Conservation (phyloP, 2,329 filamentous ascomycete species). For the Chalaropsis thielavioides region DNA sequence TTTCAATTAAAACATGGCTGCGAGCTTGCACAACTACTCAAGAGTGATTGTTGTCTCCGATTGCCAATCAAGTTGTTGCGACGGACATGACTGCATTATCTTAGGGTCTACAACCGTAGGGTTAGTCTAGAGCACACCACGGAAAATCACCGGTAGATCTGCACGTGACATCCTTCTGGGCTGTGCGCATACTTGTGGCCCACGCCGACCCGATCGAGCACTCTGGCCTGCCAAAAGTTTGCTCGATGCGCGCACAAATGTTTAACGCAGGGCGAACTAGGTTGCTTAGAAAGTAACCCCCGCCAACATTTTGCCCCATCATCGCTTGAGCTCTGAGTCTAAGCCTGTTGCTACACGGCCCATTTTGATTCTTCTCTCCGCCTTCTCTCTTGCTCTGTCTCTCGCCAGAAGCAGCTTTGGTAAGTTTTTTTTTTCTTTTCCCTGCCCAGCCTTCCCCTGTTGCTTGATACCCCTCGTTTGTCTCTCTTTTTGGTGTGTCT, state of each 20-base stretch:
- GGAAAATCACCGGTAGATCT: not conserved
- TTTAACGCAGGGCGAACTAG: conserved; percentile 2
- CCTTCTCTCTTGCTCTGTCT: conserved; percentile 8
- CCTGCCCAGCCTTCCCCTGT: not conserved
- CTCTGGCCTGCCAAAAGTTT: not conserved
- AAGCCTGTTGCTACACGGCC: conserved; percentile 6
- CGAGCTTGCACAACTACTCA: not conserved
- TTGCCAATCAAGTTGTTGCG: too few relatives aligned
- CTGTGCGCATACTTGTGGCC: not conserved
- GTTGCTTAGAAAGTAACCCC: not conserved
- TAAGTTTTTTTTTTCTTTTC: conserved; percentile 10
- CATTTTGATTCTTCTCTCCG: conserved; percentile 7
- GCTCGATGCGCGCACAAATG: conserved; percentile 13
- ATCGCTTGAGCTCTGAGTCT: conserved; percentile 9
- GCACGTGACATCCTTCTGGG: conserved; percentile 7
- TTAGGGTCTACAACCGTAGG: not conserved
- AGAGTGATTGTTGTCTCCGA: not conserved
- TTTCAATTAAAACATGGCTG: not conserved
- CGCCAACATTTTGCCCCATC: conserved; percentile 12
- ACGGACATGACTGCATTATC: not conserved
- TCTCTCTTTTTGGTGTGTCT: conserved; percentile 10
- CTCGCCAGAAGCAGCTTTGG: conserved; percentile 13
- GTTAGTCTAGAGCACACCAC: not conserved
- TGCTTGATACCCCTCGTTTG: conserved; percentile 8
- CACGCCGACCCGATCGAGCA: not conserved